These are phyloP conservation scores for Podospora australis DNA, from an alignment of 495 filamentous ascomycete genomes.

Conservation along the genomic window DNA sequence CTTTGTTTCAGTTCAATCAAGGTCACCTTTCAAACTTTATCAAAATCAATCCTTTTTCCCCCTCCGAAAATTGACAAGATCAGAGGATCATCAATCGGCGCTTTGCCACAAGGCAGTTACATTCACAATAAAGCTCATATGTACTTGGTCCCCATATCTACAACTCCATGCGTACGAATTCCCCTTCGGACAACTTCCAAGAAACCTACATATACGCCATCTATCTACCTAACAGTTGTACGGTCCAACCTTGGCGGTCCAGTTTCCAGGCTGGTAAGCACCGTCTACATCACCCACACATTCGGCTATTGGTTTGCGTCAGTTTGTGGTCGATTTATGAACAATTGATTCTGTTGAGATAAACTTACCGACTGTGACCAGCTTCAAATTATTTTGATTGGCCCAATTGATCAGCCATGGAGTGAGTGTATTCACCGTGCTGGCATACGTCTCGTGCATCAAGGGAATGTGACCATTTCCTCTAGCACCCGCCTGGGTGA, in stretches of 20 bases:
- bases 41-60: too few relatives aligned
- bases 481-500: slow-evolving; percentile 37
- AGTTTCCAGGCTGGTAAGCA: slow-evolving; percentile 38
- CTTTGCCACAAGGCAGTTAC: too few relatives aligned
- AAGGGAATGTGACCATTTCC: slow-evolving; percentile 49
- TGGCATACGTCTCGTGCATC: slow-evolving; percentile 49
- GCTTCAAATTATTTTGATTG: slow-evolving; percentile 41
- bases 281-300: slow-evolving; percentile 43
- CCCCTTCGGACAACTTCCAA: background rate
- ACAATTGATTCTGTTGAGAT: background rate
- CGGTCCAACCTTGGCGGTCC: slow-evolving; percentile 20
- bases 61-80: too few relatives aligned
- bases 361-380: slow-evolving; percentile 47
- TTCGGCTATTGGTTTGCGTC: slow-evolving; percentile 32
- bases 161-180: too few relatives aligned
- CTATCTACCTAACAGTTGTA: slow-evolving; percentile 16
- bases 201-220: background rate
- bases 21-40: too few relatives aligned
- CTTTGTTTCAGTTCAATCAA: too few relatives aligned
- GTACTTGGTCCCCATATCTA: too few relatives aligned
- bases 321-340: slow-evolving; percentile 12
- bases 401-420: slow-evolving; percentile 51
- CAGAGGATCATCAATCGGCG: too few relatives aligned
- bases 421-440: slow-evolving; percentile 42
- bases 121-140: too few relatives aligned